Evolutionary conservation across 2,329 filamentous ascomycete genomes (phyloP).

Genomic region (Diaporthe velutina): DNA sequence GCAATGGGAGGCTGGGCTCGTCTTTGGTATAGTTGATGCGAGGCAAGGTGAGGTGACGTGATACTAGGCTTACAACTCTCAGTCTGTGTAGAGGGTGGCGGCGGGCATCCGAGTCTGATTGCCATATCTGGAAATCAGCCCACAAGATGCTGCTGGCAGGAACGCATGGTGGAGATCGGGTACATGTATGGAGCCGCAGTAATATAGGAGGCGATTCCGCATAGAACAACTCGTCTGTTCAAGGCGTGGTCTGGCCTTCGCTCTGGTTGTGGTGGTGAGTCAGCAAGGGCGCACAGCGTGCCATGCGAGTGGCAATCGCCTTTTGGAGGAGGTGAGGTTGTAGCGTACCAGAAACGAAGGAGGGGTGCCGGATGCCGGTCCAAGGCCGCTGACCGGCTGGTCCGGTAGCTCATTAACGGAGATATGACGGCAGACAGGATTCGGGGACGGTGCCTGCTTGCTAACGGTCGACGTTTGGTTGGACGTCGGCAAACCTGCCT

Average conservation of each 20-base stretch:
- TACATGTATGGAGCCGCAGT: slow-evolving; percentile 19
- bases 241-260: not conserved
- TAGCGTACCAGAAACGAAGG: not conserved
- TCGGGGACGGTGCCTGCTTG: not conserved
- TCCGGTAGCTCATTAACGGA: not conserved
- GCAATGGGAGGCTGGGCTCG: not conserved
- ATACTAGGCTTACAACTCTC: too few species aligned
- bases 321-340: not conserved
- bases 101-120: not conserved
- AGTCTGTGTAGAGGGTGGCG: not conserved
- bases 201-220: not conserved
- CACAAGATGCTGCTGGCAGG: not conserved
- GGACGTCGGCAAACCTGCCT: not conserved
- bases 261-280: slow-evolving; percentile 19
- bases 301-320: not conserved
- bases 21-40: not conserved
- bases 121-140: slow-evolving; percentile 19
- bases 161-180: slow-evolving; percentile 13
- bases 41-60: not conserved
- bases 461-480: slow-evolving; percentile 23
- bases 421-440: not conserved
- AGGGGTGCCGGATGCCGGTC: slow-evolving; percentile 8
- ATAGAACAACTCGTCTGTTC: not conserved
- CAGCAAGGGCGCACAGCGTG: slow-evolving; percentile 18
- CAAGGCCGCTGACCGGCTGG: slow-evolving; percentile 3